Evolutionary conservation across 2,329 filamentous ascomycete genomes (phyloP).

Genomic region (Bisporella sp.): DNA sequence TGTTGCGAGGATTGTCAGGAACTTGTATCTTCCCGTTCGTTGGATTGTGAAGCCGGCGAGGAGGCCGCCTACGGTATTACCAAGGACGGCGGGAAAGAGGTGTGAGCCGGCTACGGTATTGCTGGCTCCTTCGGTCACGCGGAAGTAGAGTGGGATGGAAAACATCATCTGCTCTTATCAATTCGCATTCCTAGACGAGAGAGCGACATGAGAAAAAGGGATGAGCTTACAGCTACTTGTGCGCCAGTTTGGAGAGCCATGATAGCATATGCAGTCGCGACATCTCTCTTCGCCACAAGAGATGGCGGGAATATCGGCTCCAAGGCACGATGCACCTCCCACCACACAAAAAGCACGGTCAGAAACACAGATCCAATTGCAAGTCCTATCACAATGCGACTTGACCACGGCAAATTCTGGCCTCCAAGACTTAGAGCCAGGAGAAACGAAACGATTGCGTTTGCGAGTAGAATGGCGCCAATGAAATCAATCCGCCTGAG

Average conservation of each 20-base stretch:
- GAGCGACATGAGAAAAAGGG: neutral
- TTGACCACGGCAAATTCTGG: constrained; percentile 32
- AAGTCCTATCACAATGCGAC: constrained; percentile 26
- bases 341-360: constrained; percentile 16
- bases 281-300: constrained; percentile 43
- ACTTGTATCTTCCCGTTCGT: constrained; percentile 54
- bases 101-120: constrained; percentile 53
- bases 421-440: constrained; percentile 43
- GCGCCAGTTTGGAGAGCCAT: constrained; percentile 46
- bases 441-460: constrained; percentile 35
- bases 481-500: constrained; percentile 49
- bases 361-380: constrained; percentile 27
- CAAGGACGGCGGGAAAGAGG: constrained; percentile 59
- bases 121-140: constrained; percentile 50
- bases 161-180: constrained; percentile 45
- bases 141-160: constrained; percentile 62
- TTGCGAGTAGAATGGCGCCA: constrained; percentile 40
- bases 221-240: constrained; percentile 44
- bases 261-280: constrained; percentile 46
- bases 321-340: constrained; percentile 35
- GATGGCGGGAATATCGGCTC: constrained; percentile 54
- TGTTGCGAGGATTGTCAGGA: constrained; percentile 43
- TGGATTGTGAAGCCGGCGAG: constrained; percentile 39
- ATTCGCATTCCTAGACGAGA: too few species aligned
- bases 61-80: constrained; percentile 59